Conservation (phyloP, 768 basidiomycete species). For the Pluteus cervinus region DNA sequence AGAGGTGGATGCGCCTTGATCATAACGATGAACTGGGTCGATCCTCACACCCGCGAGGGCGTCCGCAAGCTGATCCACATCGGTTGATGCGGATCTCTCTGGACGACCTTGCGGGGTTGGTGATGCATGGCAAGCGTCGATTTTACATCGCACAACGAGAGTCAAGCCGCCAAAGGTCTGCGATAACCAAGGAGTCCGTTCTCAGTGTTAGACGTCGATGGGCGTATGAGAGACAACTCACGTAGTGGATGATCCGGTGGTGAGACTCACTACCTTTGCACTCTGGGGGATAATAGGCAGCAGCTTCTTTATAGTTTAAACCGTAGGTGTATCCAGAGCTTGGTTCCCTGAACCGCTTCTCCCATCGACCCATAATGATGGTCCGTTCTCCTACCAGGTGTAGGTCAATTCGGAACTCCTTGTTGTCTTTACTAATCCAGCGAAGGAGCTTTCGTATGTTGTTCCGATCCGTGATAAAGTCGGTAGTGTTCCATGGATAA, state of each 20-base stretch:
- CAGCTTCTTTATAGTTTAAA: constrained; percentile 30
- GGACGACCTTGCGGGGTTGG: constrained; percentile 11
- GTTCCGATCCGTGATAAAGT: constrained; percentile 50
- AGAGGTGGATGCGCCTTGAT: constrained; percentile 2
- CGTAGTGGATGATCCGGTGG: constrained; percentile 26
- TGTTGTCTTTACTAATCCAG: constrained; percentile 24
- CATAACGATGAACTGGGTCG: too few species aligned
- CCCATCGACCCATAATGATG: constrained; percentile 33
- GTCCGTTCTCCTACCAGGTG: constrained; percentile 37
- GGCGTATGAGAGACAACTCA: constrained; percentile 25
- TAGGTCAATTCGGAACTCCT: constrained; percentile 42
- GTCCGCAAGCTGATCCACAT: too few species aligned
- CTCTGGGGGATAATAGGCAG: constrained; percentile 19
- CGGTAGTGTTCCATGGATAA: constrained; percentile 32
- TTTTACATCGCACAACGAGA: constrained; percentile 34
- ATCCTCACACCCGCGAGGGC: too few species aligned
- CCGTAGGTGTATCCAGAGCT: constrained; percentile 24
- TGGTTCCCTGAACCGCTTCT: constrained; percentile 3
- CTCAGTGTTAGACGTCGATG: not conserved
- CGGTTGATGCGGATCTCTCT: too few species aligned
- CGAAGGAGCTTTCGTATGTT: constrained; percentile 47
- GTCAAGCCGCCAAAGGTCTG: constrained; percentile 36
- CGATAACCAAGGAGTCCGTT: too few species aligned
- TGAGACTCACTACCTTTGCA: constrained; percentile 29
- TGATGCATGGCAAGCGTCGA: constrained; percentile 25